Base-by-base conservation (phyloP, 225 moss, liverwort and hornwort species). In the Marchantia polymorpha region DNA sequence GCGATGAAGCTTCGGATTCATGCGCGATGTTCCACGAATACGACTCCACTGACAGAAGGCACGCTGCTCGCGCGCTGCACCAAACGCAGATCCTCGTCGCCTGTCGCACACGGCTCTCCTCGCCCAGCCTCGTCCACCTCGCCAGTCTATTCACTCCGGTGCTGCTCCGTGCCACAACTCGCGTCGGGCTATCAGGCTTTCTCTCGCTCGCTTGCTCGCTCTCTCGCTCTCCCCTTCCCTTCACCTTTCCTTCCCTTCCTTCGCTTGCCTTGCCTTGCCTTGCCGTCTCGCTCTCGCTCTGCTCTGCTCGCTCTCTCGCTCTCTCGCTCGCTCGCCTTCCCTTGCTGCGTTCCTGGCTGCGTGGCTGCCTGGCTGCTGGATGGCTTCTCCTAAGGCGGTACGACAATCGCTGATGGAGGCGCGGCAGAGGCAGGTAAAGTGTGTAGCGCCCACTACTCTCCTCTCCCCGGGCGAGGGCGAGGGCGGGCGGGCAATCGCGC, bases 41-140 rank as follows among this genome's bases (percentile, higher is more conserved):
- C 78, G 17, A 49, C 78, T 67, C 19, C 10, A 78, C 78, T 78
- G 51, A 78, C 78, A 66, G 51, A n/a, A 68, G 64, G 51, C 16
- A 59, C 48, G 52, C 48, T 47, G 53, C 26, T 54, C 25, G 69
- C 30, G 3, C 19, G 52, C 77, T 51, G 77, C 70, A 70, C 7
- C 64, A 48, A 14, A 30, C 29, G 12, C 69, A 46, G 78, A 78
- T 78, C 78, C 66, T 66, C 10, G 69, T 29, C 69, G 6, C 52
- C 64, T 51, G 5, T 56, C 53, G 39, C n/a, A 16, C 54, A 14
- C 72, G 53, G 52, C 56, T 11, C 20, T 30, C 11, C 69, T 69
- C 68, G 52, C 26, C 22, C 30, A 56, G 39, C 30, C 67, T 78
- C 66, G 14, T 78, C 78, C 52, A 50, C 29, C 72, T 64, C 74